Conservation (phyloP, 352 stramenopile species). For the Phytophthora constricta region DNA sequence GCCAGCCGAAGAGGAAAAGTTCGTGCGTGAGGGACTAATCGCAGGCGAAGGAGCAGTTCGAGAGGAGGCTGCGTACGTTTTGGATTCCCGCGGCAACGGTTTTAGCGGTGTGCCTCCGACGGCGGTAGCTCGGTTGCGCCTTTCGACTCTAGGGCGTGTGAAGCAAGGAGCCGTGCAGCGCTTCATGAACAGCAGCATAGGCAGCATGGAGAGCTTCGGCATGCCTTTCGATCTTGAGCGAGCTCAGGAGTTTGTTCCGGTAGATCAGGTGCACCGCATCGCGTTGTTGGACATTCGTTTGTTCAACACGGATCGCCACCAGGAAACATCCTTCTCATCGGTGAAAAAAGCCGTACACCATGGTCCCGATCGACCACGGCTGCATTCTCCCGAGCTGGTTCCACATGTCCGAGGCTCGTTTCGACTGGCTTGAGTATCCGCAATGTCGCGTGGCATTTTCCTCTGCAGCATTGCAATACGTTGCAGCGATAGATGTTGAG, state of each 20-base stretch:
- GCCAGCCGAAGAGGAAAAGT: slow-evolving; percentile 78
- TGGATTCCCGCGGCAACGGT: slow-evolving; percentile 69
- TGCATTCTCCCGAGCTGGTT: slow-evolving; percentile 86
- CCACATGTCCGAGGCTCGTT: slow-evolving; percentile 76
- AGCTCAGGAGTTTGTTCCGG: slow-evolving; percentile 64
- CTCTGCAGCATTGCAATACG: slow-evolving; percentile 49
- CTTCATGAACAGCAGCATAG: slow-evolving; percentile 81
- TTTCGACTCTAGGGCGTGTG: slow-evolving; percentile 44
- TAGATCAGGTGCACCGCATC: slow-evolving; percentile 86
- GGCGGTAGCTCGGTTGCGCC: slow-evolving; percentile 65
- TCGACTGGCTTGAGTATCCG: slow-evolving; percentile 85
- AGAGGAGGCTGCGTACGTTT: slow-evolving; percentile 78
- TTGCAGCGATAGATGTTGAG: slow-evolving; percentile 57
- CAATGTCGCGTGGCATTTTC: slow-evolving; percentile 72
- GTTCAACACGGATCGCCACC: slow-evolving; percentile 89
- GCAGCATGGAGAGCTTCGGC: slow-evolving; percentile 84
- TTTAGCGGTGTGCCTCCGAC: slow-evolving; percentile 83
- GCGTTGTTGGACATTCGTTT: slow-evolving; percentile 81
- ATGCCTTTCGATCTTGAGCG: slow-evolving; percentile 74
- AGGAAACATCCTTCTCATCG: slow-evolving; percentile 82
- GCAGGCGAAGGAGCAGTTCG: slow-evolving; percentile 77
- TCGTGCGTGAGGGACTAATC: slow-evolving; percentile 72
- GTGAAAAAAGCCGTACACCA: slow-evolving; percentile 81
- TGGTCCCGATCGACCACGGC: slow-evolving; percentile 80
- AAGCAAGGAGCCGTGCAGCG: slow-evolving; percentile 82